Percentiles rank a stretch among this genome's conserved stretches.
These are phyloP conservation scores for Aspergillus ochraceus DNA, from an alignment of 2,329 filamentous ascomycete genomes.

Conservation along the genomic window DNA sequence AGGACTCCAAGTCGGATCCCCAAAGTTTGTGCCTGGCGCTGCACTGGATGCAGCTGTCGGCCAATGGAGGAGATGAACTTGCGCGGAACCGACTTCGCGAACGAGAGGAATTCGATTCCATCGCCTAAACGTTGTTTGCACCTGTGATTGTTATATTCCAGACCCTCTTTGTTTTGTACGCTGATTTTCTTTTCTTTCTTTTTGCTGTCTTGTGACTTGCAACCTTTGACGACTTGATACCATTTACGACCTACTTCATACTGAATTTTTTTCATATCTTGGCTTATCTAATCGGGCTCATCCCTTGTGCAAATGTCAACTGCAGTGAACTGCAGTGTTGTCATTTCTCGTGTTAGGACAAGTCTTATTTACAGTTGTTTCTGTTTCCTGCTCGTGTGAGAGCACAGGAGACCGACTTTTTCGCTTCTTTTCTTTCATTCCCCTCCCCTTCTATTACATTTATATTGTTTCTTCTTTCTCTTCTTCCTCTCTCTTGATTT, in stretches of 20 bases:
- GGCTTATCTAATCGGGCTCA: slow-evolving; percentile 7
- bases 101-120: slow-evolving; percentile 61
- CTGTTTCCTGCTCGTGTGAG: not conserved
- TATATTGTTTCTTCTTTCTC: not conserved
- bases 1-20: slow-evolving; percentile 72
- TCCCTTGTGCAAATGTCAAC: not conserved
- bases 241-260: slow-evolving; percentile 1
- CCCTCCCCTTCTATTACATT: not conserved
- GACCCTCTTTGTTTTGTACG: slow-evolving; percentile 11
- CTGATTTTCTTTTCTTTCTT: slow-evolving; percentile 11
- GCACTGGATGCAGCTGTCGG: slow-evolving; percentile 95
- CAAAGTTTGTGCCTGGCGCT: slow-evolving; percentile 90
- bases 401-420: not conserved
- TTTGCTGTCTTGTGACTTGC: not conserved
- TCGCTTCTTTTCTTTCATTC: not conserved
- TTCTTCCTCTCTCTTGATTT: not conserved
- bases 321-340: not conserved
- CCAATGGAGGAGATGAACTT: slow-evolving; percentile 80
- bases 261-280: slow-evolving; percentile 9
- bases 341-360: not conserved
- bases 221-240: slow-evolving; percentile 16
- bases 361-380: not conserved
- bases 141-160: slow-evolving; percentile 1
- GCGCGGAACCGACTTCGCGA: slow-evolving; percentile 81
- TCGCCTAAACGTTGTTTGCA: slow-evolving; percentile 43